Conservation (phyloP, 2,329 filamentous ascomycete species). For the Fusarium austroafricanum region DNA sequence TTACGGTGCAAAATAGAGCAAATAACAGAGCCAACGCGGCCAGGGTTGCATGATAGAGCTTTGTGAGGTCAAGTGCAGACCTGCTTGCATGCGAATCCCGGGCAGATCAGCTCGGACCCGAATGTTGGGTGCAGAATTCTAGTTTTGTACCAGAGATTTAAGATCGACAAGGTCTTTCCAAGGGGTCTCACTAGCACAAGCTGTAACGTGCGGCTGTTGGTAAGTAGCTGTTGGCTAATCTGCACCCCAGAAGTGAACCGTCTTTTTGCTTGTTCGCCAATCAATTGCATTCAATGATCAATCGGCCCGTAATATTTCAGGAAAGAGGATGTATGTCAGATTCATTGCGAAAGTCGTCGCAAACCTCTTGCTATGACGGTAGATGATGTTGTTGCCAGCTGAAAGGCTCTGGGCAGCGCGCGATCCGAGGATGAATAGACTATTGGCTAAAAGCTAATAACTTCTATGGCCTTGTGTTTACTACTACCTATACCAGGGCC, state of each 20-base stretch:
- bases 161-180: constrained; percentile 39
- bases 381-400: constrained; percentile 11
- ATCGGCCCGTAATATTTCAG: not conserved
- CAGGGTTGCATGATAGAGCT: not conserved
- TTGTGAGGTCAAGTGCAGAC: not conserved
- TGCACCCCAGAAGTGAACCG: constrained; percentile 13
- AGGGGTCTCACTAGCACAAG: constrained; percentile 25
- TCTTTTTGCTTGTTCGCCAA: constrained; percentile 5
- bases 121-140: not conserved
- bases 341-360: constrained; percentile 8
- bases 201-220: constrained; percentile 36
- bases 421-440: constrained; percentile 3
- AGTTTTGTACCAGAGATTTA: constrained; percentile 15
- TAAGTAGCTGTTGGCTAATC: constrained; percentile 4
- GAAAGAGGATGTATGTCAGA: not conserved
- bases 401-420: constrained; percentile 8
- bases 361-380: constrained; percentile 5
- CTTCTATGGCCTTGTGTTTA: not conserved
- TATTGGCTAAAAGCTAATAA: constrained; percentile 11
- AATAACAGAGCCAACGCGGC: not conserved
- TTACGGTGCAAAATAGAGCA: not conserved
- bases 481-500: not conserved
- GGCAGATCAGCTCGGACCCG: not conserved
- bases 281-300: not conserved
- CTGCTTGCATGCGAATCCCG: not conserved